Base-by-base conservation (phyloP, 257 asterid species). In the Petrea volubilis region DNA sequence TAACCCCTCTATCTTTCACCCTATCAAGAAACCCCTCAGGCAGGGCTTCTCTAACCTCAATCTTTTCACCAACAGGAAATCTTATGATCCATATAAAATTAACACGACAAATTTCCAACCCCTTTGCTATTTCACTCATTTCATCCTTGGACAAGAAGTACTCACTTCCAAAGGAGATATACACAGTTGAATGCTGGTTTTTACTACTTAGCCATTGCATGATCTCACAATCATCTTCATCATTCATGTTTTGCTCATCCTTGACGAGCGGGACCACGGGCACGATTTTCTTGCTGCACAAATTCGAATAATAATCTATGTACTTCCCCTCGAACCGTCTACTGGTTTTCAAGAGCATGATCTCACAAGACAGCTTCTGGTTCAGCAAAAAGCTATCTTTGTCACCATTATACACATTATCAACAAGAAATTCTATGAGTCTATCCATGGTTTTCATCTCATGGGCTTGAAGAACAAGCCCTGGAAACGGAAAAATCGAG, bases 111-210 rank as follows among this genome's bases (percentile, higher is more conserved):
- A 82, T 70, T 76, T 80, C 85, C 2, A 87, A 50, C 49, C 84
- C 87, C 21, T 67, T 77, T 7, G 87, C 85, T 15, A 84, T 61
- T 51, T 80, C 90, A 3, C 38, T 70, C 0, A 79, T 75, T 49
- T 86, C 83, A 7, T 71, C 70, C 31, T 73, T 55, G 20, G 86
- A 70, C 67, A 82, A 46, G 68, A 72, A 86, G 62, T 69, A 59
- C 56, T 86, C 92, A 15, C 89, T 86, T 1, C 88, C 90, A 33
- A 86, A 84, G 0, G 85, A 81, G 11, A 81, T 50, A 67, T 56
- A 86, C 15, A 82, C 74, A 14, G 78, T 73, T 3, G 92, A 84
- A 10, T 44, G 17, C 13, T 5, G 47, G 0, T 17, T 38, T 49
- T 76, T 82, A 46, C 56, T 58, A 67, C 77, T 72, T 20, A 84